These are phyloP conservation scores for Dendrobium officinale DNA, from an alignment of 106 monocot species.

Conservation along the genomic window DNA sequence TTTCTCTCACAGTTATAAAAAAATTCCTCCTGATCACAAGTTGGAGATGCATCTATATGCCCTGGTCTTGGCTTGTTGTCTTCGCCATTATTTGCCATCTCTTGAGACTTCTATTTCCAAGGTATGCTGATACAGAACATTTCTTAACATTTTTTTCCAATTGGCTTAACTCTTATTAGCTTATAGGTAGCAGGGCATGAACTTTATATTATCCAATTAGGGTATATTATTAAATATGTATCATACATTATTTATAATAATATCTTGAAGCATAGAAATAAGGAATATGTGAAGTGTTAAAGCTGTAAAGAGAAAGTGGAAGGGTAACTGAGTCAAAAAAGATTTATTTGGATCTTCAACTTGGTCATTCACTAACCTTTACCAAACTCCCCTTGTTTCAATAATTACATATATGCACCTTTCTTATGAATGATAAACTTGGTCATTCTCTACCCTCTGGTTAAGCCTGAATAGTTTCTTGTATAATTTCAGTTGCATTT, in stretches of 20 bases:
- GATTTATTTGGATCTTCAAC: too few relatives aligned
- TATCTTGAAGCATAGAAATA: not conserved
- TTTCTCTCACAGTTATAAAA: conserved; percentile 60
- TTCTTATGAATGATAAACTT: too few relatives aligned
- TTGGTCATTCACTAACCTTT: too few relatives aligned
- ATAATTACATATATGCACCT: too few relatives aligned
- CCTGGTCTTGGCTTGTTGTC: conserved; percentile 58
- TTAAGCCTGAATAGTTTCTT: not conserved
- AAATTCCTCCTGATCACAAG: conserved; percentile 40
- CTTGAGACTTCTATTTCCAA: conserved; percentile 40
- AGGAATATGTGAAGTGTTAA: not conserved
- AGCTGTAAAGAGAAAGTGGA: not conserved
- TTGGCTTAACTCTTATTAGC: not conserved
- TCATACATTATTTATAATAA: not conserved
- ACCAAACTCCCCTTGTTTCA: too few relatives aligned
- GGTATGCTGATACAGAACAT: conserved; percentile 28
- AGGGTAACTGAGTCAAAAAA: too few relatives aligned
- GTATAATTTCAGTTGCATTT: not conserved
- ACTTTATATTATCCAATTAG: not conserved
- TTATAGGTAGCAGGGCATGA: not conserved
- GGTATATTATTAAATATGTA: not conserved
- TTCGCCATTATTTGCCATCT: conserved; percentile 33
- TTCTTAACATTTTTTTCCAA: not conserved
- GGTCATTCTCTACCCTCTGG: not conserved
- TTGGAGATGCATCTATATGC: conserved; percentile 77